Evolutionary conservation across 176 grass and related monocot species (phyloP).

Genomic region (Carex myosuroides): DNA sequence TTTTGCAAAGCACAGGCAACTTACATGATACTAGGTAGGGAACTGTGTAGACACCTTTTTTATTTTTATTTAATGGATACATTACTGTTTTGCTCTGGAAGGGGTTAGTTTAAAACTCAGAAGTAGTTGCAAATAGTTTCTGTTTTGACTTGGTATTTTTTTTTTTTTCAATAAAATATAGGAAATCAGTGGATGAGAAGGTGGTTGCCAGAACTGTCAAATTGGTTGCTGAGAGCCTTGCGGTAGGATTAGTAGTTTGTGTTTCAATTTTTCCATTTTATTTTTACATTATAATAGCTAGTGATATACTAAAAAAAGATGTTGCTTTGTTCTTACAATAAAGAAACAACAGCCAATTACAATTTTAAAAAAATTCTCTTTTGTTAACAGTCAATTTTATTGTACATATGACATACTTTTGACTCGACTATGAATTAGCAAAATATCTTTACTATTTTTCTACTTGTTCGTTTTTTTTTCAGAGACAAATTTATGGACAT

Average conservation of each 20-base stretch:
- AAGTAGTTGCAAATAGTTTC: neutral
- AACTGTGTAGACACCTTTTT: neutral
- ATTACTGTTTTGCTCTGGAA: neutral
- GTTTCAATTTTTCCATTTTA: neutral
- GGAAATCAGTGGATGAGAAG: constrained; percentile 63
- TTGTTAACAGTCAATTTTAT: neutral
- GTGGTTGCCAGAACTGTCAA: constrained; percentile 64
- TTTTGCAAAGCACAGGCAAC: constrained; percentile 77
- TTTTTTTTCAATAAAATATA: constrained; percentile 23
- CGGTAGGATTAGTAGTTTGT: constrained; percentile 44
- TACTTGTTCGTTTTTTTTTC: constrained; percentile 20
- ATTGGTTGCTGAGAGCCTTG: constrained; percentile 88
- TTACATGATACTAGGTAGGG: constrained; percentile 67
- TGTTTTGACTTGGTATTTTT: neutral
- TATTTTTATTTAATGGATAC: neutral
- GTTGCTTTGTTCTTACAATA: neutral
- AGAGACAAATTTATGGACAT: constrained; percentile 88
- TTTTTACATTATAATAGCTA: neutral
- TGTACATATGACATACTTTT: neutral
- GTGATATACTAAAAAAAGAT: neutral
- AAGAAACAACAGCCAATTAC: neutral
- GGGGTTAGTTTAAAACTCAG: neutral
- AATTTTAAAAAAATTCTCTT: neutral
- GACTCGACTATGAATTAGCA: neutral
- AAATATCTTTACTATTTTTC: neutral